phyloP scores from a whole-genome alignment of 805 yeast genomes.

The Lachancea quebecensis region DNA sequence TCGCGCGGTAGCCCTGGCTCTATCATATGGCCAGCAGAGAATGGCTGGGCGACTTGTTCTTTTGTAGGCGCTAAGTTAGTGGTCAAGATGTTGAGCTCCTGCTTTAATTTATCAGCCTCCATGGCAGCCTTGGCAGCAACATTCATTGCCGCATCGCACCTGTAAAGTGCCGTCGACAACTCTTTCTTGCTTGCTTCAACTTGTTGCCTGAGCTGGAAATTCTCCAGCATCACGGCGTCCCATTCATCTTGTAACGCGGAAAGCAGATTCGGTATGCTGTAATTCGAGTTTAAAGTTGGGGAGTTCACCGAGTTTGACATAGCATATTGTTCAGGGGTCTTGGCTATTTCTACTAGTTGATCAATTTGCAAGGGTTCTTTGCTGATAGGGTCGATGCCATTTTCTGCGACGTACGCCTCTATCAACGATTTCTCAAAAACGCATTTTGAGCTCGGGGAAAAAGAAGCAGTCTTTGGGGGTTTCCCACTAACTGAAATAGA shows the following conservation, averaged over 20 bases:
- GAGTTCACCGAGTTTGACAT: conserved; percentile 30
- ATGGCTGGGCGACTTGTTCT: background rate
- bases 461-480: conserved; percentile 61
- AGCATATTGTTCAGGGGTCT: conserved; percentile 26
- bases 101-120: conserved; percentile 68
- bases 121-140: conserved; percentile 71
- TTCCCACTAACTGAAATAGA: conserved; percentile 53
- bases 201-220: conserved; percentile 69
- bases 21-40: background rate
- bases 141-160: conserved; percentile 83
- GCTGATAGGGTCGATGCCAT: conserved; percentile 70
- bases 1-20: background rate
- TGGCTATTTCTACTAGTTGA: conserved; percentile 47
- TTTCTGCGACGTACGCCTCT: conserved; percentile 52
- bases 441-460: conserved; percentile 64
- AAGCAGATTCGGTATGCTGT: conserved; percentile 63
- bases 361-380: conserved; percentile 51
- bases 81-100: conserved; percentile 54
- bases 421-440: conserved; percentile 62
- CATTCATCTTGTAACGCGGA: conserved; percentile 79
- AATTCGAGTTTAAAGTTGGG: conserved; percentile 39
- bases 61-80: conserved; percentile 8
- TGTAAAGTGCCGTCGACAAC: conserved; percentile 68
- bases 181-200: conserved; percentile 61
- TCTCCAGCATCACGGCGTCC: conserved; percentile 80